phyloP scores from a whole-genome alignment of 2,329 filamentous ascomycete species.

The Leptographium procerum region DNA sequence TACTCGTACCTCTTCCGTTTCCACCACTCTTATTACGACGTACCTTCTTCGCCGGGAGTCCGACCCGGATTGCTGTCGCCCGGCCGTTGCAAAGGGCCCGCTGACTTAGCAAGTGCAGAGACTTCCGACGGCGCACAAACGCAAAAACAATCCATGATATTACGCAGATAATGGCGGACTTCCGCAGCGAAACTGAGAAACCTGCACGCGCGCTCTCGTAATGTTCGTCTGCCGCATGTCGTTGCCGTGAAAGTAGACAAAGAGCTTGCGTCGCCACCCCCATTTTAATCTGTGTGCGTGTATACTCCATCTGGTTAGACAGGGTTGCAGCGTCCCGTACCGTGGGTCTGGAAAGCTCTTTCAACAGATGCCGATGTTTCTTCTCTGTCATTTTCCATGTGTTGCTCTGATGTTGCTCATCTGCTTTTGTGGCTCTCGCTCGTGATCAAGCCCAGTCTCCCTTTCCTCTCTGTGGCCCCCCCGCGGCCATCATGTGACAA shows the following conservation, averaged over 20 bases:
- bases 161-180: no score
- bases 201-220: no score
- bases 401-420: not conserved
- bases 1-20: no score
- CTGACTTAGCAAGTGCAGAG: not conserved
- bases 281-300: not conserved
- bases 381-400: not conserved
- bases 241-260: not conserved
- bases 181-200: no score
- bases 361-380: not conserved
- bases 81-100: not conserved
- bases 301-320: not conserved
- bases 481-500: not conserved
- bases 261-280: not conserved
- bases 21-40: no score
- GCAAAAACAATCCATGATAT: no score
- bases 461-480: not conserved
- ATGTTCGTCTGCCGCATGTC: not conserved
- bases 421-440: not conserved
- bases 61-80: not conserved
- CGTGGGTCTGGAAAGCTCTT: conserved; percentile 5
- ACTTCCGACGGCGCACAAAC: not conserved
- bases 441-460: no score
- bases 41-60: not conserved
- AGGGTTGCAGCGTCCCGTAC: conserved; percentile 10